Evolutionary conservation across 1,284 basidiomycete species (phyloP).

Genomic region (Cryptococcus sp.): DNA sequence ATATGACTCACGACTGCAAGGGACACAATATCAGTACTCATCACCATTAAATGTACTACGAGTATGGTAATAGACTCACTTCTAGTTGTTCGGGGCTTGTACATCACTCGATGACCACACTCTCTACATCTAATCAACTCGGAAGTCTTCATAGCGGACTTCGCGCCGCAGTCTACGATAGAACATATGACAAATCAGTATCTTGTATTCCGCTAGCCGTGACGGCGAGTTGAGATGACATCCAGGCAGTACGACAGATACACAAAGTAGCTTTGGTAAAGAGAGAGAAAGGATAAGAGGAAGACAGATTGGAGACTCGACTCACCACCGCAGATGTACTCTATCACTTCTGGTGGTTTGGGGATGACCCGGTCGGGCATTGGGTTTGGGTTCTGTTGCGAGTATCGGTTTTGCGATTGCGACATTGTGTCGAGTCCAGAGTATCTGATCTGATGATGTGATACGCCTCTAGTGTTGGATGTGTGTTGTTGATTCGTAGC

Average conservation of each 20-base stretch:
- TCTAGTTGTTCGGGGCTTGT: conserved; percentile 93
- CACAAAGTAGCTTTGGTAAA: too few relatives aligned
- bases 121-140: conserved; percentile 96
- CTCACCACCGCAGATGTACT: conserved; percentile 90
- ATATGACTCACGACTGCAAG: background rate
- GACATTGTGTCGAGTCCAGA: conserved; percentile 28
- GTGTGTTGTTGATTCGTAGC: too few relatives aligned
- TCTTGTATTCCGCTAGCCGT: too few relatives aligned
- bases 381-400: conserved; percentile 44
- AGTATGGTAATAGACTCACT: conserved; percentile 65
- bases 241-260: too few relatives aligned
- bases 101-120: conserved; percentile 98
- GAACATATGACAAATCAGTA: background rate
- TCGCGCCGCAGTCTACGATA: conserved; percentile 80
- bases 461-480: too few relatives aligned
- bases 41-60: background rate
- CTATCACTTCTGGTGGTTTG: conserved; percentile 62
- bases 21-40: background rate
- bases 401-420: conserved; percentile 29
- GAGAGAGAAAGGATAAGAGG: background rate
- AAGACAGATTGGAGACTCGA: conserved; percentile 2
- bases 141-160: conserved; percentile 87
- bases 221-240: too few relatives aligned
- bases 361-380: conserved; percentile 36
- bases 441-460: too few relatives aligned